phyloP scores from a whole-genome alignment of 176 grass and related monocot species.

The Paspalum notatum region DNA sequence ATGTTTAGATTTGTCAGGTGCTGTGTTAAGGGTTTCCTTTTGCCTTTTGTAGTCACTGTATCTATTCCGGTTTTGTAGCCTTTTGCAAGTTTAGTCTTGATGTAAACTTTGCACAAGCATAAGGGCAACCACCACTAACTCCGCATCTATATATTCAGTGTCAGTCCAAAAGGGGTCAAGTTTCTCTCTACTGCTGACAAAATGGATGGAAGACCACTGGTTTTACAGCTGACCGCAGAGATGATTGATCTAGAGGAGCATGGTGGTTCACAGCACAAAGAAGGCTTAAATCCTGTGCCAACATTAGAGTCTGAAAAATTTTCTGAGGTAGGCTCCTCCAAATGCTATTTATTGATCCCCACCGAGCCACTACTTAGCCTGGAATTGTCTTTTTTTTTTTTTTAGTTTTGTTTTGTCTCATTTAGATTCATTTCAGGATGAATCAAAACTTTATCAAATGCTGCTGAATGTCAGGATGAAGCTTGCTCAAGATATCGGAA shows the following conservation, averaged over 20 bases:
- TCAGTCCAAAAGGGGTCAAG: constrained; percentile 68
- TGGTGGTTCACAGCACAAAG: constrained; percentile 59
- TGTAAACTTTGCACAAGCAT: constrained; percentile 20
- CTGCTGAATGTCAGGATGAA: constrained; percentile 77
- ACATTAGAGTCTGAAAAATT: constrained; percentile 58
- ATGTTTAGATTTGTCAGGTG: constrained; percentile 76
- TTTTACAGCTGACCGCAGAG: constrained; percentile 79
- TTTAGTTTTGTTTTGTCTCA: background rate
- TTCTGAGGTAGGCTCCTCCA: constrained; percentile 55
- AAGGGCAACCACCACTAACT: background rate
- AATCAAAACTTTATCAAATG: constrained; percentile 69
- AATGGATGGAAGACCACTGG: constrained; percentile 60
- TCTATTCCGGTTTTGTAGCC: background rate
- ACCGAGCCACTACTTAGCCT: background rate
- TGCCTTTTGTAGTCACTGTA: constrained; percentile 14
- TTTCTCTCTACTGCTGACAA: constrained; percentile 67
- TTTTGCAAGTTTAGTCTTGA: constrained; percentile 6
- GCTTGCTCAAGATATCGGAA: constrained; percentile 77
- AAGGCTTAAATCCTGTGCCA: constrained; percentile 55
- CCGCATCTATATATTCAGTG: constrained; percentile 57
- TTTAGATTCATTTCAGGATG: constrained; percentile 64
- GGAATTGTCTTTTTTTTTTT: too few relatives aligned
- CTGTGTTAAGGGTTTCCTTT: constrained; percentile 8
- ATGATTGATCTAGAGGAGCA: constrained; percentile 80
- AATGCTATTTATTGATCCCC: constrained; percentile 31